Base-by-base conservation (phyloP, 2,329 filamentous ascomycete species). In the Thelonectria blattea region DNA sequence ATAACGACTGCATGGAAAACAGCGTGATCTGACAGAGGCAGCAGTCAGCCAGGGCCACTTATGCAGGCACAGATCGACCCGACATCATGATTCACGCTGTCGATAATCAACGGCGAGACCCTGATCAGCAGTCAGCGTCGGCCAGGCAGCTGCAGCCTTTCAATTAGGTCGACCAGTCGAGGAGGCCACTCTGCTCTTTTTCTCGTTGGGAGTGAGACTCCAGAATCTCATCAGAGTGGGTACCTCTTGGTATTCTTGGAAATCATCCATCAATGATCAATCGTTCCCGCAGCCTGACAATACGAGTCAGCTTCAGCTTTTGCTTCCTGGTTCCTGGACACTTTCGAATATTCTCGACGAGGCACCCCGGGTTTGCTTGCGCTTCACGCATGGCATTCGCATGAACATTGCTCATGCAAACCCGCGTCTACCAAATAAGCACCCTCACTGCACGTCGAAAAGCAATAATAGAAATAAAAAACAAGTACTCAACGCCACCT, bases 91-190 rank as follows among this genome's bases (percentile, higher is more conserved):
- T 17, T 11, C 17, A 43, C 41, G 18, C 20, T 22, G 11, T 46
- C 8, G 7, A 46, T 46, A 9, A 30, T 24, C 6, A 24, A 30
- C 27, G 27, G 27, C 27, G 27, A 30, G 27, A 30, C 27, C 27
- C 27, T 30, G 27, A 30, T 30, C 27, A 30, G 27, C 27, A 4
- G 27, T 37, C 34, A 37, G 34, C 34, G 12, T 11, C 34, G 34
- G 12, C 34, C 55, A 57, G 64, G 61, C 58, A 61, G 58, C 60
- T 66, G 58, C 52, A 70, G 67, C 56, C 65, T 69, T n/a, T 58
- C 64, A 30, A 14, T 37, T 37, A 66, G 57, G 54, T 42, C 52
- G 51, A 24, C 52, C 52, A 52, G 57, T 34, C 47, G 32, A 15
- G 12, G 10, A 34, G 34, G 34, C 34, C 34, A 14, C 12, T 15